Base-by-base conservation (phyloP, 495 filamentous ascomycete species). In the Penicillium turbatum region DNA sequence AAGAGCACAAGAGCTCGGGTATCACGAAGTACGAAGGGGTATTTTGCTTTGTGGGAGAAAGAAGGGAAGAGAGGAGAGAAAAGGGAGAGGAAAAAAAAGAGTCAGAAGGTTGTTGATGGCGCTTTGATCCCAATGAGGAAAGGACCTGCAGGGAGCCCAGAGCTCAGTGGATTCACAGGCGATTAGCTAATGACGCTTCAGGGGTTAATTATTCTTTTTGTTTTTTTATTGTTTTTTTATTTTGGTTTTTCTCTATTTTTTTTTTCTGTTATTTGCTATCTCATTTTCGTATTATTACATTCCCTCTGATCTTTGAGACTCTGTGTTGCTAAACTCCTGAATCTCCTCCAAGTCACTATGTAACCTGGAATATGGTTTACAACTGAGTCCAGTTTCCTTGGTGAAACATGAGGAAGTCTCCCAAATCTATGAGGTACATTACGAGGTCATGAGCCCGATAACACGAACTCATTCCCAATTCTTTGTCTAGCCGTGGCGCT, bases 1-100 rank as follows among this genome's bases (percentile, higher is more conserved):
- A 68, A 68, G 63, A 74, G 70, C 70, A 63, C 55, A 63, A 65
- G 55, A 74, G 70, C 72, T 69, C 66, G 74, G 72, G 72, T 75
- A 77, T 75, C 72, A 77, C 66, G 51, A 69, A 68, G 64, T 61
- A 54, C 21, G 21, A 24, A 24, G 54, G 57, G 56, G 56, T 61
- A 59, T 61, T 59, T 49, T 62, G 48, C 48, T 57, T 59, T 54
- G 49, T 57, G 54, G 50, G 69, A 55, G 60, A 49, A 48, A 46
- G 59, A 44, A 53, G 47, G 59, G 48, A 55, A 57, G 55, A 52
- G 50, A 54, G 51, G 53, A 47, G 51, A 55, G 54, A 55, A 65
- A 61, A 53, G 55, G 63, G 61, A 61, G 61, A n/a, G 55, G 62
- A 57, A 63, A 61, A 66, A 60, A 63, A 62, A 61, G 57, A 62